Base-by-base conservation (phyloP, 257 asterid species). In the Oldenlandia corymbosa region DNA sequence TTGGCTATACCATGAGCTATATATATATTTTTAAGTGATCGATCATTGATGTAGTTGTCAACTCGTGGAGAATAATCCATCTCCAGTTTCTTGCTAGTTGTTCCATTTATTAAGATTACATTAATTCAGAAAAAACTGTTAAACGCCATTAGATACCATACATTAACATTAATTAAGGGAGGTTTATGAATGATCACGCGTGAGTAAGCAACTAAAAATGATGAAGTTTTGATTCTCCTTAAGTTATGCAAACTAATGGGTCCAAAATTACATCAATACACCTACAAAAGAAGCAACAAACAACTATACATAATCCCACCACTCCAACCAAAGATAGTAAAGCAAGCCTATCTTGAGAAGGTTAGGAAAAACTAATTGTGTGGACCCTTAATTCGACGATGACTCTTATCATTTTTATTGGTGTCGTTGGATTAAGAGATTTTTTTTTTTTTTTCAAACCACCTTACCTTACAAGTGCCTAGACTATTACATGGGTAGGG, bases 291-390 rank as follows among this genome's bases (percentile, higher is more conserved):
- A 56, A 8, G 54, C 62, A 53, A 65, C 46, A 43, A 21, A 57
- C 24, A 21, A 21, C 58, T 23, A 28, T 13, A 62, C 16, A 31
- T 39, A 31, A 43, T 17, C 20, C 12, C 37, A 18, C 37, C 55
- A 49, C 11, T 41, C 55, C 49, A 61, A 69, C 59, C 45, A 64
- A 30, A 47, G 39, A 65, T 47, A n/a, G 60, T 55, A 63, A 69
- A 54, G 64, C 62, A 69, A 69, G 69, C 16, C 37, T 21, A 11
- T 42, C 39, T 69, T 53, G 32, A 28, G 56, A 54, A 36, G 63
- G 60, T 28, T 41, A 21, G 51, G 42, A 60, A 68, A n/a, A 28
- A 45, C 49, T 26, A 70, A 16, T 17, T 18, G 67, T 18, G 67
- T 7, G 30, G 45, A 28, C 10, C 55, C 4, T n/a, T n/a, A n/a